Evolutionary conservation across 345 rosid species (phyloP).

Genomic region (Aquilaria sinensis): DNA sequence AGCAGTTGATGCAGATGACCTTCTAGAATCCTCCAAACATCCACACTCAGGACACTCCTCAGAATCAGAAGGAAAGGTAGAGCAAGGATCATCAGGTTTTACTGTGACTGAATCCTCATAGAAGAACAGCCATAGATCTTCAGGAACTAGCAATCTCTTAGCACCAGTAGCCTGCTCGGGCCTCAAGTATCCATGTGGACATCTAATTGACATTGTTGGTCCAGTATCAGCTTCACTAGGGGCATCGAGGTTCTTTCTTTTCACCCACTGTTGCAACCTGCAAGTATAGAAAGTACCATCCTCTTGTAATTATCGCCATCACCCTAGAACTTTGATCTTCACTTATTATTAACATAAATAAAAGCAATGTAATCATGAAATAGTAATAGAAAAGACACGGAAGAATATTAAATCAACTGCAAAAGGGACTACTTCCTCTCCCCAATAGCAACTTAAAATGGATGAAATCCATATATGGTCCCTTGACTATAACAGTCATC

Average conservation of each 20-base stretch:
- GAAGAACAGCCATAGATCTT: conserved; percentile 79
- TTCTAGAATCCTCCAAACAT: conserved; percentile 69
- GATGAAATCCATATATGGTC: too few relatives aligned
- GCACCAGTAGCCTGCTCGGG: conserved; percentile 96
- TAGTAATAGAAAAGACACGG: too few relatives aligned
- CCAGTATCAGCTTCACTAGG: conserved; percentile 91
- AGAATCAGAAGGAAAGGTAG: conserved; percentile 52
- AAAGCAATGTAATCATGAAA: too few relatives aligned
- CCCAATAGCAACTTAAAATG: too few relatives aligned
- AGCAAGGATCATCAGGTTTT: conserved; percentile 59
- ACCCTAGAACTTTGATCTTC: not conserved
- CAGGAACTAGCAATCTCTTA: conserved; percentile 76
- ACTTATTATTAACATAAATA: not conserved
- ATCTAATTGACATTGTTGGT: conserved; percentile 66
- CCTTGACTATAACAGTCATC: too few relatives aligned
- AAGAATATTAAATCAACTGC: too few relatives aligned
- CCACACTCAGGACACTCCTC: conserved; percentile 75
- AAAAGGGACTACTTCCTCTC: too few relatives aligned
- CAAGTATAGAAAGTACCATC: conserved; percentile 9
- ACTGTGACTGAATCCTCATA: conserved; percentile 64
- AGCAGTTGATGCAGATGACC: conserved; percentile 41
- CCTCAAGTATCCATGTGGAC: conserved; percentile 72
- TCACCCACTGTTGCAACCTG: conserved; percentile 97
- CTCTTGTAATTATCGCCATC: conserved; percentile 1
- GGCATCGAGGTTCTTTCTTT: conserved; percentile 85